phyloP scores from a whole-genome alignment of 306 rosid genomes.

The Rosa rugosa region DNA sequence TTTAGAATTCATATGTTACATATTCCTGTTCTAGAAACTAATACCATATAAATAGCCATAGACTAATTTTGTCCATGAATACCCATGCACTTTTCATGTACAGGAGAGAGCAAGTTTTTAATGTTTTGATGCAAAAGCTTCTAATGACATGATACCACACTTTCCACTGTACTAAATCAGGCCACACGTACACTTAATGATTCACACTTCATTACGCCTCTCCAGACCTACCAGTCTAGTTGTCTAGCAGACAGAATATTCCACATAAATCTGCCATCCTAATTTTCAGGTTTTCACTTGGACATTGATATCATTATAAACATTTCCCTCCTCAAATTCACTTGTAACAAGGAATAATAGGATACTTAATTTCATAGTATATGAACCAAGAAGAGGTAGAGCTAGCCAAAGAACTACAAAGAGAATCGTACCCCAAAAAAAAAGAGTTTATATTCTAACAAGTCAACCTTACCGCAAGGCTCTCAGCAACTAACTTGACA shows the following conservation, averaged over 20 bases:
- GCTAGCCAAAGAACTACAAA: background rate
- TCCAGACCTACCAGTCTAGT: background rate
- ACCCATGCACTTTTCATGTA: background rate
- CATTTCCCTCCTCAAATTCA: background rate
- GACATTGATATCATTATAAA: background rate
- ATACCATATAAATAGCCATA: background rate
- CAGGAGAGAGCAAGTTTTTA: background rate
- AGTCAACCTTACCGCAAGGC: constrained; percentile 75
- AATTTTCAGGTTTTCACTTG: background rate
- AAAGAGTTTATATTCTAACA: background rate
- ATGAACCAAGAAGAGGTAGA: background rate
- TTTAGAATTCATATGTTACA: background rate
- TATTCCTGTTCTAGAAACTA: background rate
- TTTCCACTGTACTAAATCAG: background rate
- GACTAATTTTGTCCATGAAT: background rate
- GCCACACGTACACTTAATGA: background rate
- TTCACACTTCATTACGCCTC: background rate
- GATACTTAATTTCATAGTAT: background rate
- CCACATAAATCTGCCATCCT: background rate
- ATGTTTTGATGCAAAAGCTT: background rate
- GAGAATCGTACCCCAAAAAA: background rate
- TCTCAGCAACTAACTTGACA: constrained; percentile 91
- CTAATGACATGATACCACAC: background rate
- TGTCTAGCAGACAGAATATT: background rate
- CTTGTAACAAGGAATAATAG: background rate